Evolutionary conservation across 2,329 filamentous ascomycete genomes (phyloP), one percentile per base, ranked within the genome.

Genomic region (Fusarium sororula): DNA sequence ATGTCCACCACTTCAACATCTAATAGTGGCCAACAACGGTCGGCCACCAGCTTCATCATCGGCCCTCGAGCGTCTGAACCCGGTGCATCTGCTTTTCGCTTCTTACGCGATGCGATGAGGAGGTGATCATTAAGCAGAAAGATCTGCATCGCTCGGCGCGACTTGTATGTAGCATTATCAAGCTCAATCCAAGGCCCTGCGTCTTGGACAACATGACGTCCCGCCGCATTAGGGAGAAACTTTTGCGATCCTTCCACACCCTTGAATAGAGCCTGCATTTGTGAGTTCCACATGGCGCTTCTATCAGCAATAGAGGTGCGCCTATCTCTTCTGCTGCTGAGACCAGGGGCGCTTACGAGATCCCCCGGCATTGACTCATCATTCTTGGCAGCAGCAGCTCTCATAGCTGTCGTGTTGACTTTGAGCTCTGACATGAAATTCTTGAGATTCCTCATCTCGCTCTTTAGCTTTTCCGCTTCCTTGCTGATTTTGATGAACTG

Each of bases 401-500:
- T 87, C 42, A 93, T 83, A 7, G 91, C 91, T 24, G 88, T 91
- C 3, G 91, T 93, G 68, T 95, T 94, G 13, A 90, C 88, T 78
- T 94, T 98, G 64, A 99, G 88, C 75, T 99, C 96, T 6, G 94
- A 92, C 92, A 99, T 98, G 59, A 98, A 88, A 74, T 94, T 94
- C 50, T 94, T 91, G 38, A 99, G 89, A 12, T 94, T 94, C 59
- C 94, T 90, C 96, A 99, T 98, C 82, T 99, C 96, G 63, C 91
- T 90, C 84, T 98, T 98, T 66, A 99, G 90, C 85, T 98, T 98
- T 83, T 99, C 96, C 5, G 97, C 96, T 84, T 99, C 96, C 83
- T 98, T 98, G 81, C 95, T 98, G 82, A 99, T 98, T 83, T 97
- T 97, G 87, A 99, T 98, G 80, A 99, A 99, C 79, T 98, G 96